Base-by-base conservation (phyloP, 1,284 basidiomycete genomes). In the Leccinum pallidistipes region DNA sequence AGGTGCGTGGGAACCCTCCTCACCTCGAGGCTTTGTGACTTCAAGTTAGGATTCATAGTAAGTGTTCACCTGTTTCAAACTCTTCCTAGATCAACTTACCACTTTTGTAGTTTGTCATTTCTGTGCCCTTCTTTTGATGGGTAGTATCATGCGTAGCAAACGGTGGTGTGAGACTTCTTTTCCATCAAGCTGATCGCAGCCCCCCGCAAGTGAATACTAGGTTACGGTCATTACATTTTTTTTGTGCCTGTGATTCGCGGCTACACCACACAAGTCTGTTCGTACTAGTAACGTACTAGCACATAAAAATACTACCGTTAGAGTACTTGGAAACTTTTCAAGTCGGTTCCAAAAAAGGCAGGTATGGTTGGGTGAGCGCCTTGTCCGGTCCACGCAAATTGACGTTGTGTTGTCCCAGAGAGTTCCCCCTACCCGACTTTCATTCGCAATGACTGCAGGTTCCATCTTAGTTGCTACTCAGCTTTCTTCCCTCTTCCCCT, bases 401-500 rank as follows among this genome's bases (percentile, higher is more conserved):
- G 55, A 18, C 27, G 11, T 47, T 0, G 36, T 14, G 21, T 1
- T 29, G n/a, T 40, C 40, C 12, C 7, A 58, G 29, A 1, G 21
- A 56, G 45, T 34, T 55, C 43, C 43, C 55, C 47, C 47, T 16
- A 29, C 49, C 27, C 1, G 27, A 27, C 16, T 50, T 52, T 29
- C 3, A 31, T 38, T 40, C 45, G 55, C 54, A 29, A 75, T 76
- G 74, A 80, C 81, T 72, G 76, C 82, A 55, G 74, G 76, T 43
- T 76, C 76, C 55, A 75, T 86, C 62, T 74, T 91, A 55, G 79
- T 89, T 60, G 78, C 87, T 24, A 79, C 85, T 3, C 87, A 88
- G 62, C 75, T 90, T 38, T 90, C 88, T 2, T 82, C 86, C 3
- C 76, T 91, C 49, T 85, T 81, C 66, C 78, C 86, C 3, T 75